A percentile compares a stretch with the other conserved stretches of the same genome.
phyloP scores from a whole-genome alignment of 371 early-diverging fungal species.

The Encephalitozoon romaleae region DNA sequence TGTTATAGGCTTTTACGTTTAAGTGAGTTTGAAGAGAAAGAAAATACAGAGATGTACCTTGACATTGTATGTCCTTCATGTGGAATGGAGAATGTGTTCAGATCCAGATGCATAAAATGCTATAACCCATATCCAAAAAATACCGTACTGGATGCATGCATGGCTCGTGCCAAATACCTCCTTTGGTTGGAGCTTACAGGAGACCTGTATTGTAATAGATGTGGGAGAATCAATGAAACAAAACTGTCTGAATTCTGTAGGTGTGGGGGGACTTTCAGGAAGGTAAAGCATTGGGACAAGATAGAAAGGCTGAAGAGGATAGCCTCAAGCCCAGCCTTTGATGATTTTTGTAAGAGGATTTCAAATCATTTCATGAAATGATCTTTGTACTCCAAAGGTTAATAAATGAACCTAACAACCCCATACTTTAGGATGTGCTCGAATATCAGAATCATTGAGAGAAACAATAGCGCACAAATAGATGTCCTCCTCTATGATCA shows the following conservation, averaged over 20 bases:
- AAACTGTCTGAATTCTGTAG: constrained; percentile 34
- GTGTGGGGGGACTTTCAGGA: constrained; percentile 47
- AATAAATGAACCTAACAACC: background rate
- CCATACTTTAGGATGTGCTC: background rate
- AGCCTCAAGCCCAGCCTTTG: background rate
- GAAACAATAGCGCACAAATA: background rate
- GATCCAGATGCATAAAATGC: constrained; percentile 44
- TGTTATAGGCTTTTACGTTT: constrained; percentile 43
- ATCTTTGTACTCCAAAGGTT: background rate
- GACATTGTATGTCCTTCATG: constrained; percentile 44
- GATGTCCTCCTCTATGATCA: background rate
- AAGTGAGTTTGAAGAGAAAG: constrained; percentile 25
- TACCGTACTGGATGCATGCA: constrained; percentile 24
- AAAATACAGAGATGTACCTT: background rate
- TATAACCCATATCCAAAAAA: background rate
- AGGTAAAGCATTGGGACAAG: background rate
- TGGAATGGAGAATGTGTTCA: constrained; percentile 36
- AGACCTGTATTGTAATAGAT: constrained; percentile 36
- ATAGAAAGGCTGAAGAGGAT: background rate
- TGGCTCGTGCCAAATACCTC: constrained; percentile 25
- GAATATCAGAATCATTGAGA: background rate
- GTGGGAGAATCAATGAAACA: constrained; percentile 29
- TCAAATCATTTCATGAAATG: background rate
- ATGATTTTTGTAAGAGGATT: background rate
- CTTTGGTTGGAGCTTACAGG: constrained; percentile 1